Evolutionary conservation across 1,284 basidiomycete species (phyloP).

Genomic region (Taiwanofungus camphoratus): DNA sequence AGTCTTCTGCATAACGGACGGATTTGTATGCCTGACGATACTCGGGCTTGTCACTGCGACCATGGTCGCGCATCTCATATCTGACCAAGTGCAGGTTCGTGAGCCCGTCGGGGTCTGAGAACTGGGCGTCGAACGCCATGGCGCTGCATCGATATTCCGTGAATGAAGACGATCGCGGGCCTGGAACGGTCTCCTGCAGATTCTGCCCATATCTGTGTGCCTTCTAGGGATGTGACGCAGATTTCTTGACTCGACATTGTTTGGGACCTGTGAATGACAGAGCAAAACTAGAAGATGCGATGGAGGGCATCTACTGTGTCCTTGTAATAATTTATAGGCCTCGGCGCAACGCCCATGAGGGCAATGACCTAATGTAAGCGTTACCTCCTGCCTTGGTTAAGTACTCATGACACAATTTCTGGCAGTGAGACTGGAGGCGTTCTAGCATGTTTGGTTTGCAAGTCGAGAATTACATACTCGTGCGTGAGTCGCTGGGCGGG

Average conservation of each 20-base stretch:
- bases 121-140: slow-evolving; percentile 33
- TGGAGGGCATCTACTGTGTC: too few species aligned
- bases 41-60: slow-evolving; percentile 25
- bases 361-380: too few species aligned
- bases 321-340: too few species aligned
- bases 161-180: slow-evolving; percentile 37
- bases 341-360: too few species aligned
- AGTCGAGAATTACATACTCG: too few species aligned
- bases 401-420: too few species aligned
- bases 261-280: too few species aligned
- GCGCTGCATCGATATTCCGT: slow-evolving; percentile 37
- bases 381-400: too few species aligned
- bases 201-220: slow-evolving; percentile 30
- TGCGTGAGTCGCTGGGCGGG: too few species aligned
- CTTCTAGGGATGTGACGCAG: slow-evolving; percentile 23
- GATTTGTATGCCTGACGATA: slow-evolving; percentile 24
- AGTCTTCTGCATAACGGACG: slow-evolving; percentile 31
- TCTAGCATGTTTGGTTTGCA: too few species aligned
- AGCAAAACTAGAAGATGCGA: too few species aligned
- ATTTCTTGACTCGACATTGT: slow-evolving; percentile 3
- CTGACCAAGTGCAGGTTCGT: slow-evolving; percentile 30
- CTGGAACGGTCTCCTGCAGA: slow-evolving; percentile 33
- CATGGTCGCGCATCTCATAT: slow-evolving; percentile 31
- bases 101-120: slow-evolving; percentile 28
- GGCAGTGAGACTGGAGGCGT: too few species aligned